Percentiles rank a stretch among this genome's conserved stretches.
phyloP scores from a whole-genome alignment of 2,329 filamentous ascomycete genomes.

The Neonectria neomacrospora region DNA sequence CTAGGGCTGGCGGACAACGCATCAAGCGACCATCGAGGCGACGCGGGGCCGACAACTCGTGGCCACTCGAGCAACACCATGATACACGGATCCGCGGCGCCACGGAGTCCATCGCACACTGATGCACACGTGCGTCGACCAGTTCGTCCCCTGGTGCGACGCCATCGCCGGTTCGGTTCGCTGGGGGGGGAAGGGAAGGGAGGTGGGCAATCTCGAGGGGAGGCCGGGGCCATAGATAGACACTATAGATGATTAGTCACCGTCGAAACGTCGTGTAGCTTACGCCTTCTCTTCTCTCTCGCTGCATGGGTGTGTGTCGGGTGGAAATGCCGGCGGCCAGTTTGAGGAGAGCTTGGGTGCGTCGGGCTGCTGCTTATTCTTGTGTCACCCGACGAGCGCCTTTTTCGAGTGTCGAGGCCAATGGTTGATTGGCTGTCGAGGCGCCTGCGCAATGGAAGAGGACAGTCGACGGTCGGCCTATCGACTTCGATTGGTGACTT shows the following conservation, averaged over 20 bases:
- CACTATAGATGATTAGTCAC: no score
- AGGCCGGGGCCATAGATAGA: no score
- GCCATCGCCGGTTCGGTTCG: background rate
- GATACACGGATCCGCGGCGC: constrained; percentile 12
- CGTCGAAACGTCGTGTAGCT: no score
- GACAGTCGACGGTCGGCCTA: background rate
- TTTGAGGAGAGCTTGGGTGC: background rate
- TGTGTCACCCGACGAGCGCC: background rate
- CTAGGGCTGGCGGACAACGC: constrained; percentile 38
- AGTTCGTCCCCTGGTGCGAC: constrained; percentile 1
- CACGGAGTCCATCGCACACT: background rate
- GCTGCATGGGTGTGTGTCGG: background rate
- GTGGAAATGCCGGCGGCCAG: background rate
- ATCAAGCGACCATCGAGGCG: constrained; percentile 39
- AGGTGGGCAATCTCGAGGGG: background rate
- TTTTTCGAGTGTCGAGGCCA: background rate
- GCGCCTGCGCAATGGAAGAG: background rate
- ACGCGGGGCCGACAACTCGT: constrained; percentile 17
- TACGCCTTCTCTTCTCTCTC: background rate
- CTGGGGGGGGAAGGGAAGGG: background rate
- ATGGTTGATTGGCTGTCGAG: background rate
- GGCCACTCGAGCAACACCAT: constrained; percentile 42
- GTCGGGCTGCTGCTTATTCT: constrained; percentile 4
- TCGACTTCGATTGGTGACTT: background rate
- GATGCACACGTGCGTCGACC: constrained; percentile 1